phyloP scores from a whole-genome alignment of 106 monocot species.

The Dendrobium huoshanense region DNA sequence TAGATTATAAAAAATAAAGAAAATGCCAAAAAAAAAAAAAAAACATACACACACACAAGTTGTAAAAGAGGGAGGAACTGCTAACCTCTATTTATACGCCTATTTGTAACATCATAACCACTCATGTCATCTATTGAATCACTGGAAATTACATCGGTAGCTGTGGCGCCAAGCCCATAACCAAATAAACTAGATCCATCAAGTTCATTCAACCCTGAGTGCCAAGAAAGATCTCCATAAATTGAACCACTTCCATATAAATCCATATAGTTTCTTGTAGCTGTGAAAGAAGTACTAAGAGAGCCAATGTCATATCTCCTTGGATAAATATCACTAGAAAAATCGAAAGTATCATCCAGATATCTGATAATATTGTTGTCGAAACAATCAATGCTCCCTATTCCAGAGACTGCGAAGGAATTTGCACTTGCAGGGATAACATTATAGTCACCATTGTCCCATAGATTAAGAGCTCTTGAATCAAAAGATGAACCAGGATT shows the following conservation, averaged over 20 bases:
- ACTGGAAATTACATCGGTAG: constrained; percentile 29
- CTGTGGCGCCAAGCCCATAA: constrained; percentile 35
- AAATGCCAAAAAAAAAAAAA: too few species aligned
- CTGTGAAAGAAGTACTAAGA: constrained; percentile 21
- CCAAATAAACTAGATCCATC: constrained; percentile 39
- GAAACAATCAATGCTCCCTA: constrained; percentile 26
- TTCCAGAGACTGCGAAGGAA: constrained; percentile 32
- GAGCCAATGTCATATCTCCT: constrained; percentile 20
- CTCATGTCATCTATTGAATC: constrained; percentile 43
- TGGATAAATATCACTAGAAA: constrained; percentile 25
- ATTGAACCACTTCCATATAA: constrained; percentile 52
- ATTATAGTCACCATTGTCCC: constrained; percentile 44
- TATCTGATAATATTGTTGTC: constrained; percentile 3
- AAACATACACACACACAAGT: too few species aligned
- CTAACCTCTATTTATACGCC: constrained; percentile 68
- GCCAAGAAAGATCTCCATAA: constrained; percentile 74
- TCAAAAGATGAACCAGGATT: constrained; percentile 38
- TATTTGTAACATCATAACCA: constrained; percentile 48
- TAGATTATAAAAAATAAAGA: too few species aligned
- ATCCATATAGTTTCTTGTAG: constrained; percentile 33
- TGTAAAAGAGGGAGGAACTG: not conserved
- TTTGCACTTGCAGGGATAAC: constrained; percentile 26
- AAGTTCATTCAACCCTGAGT: constrained; percentile 44
- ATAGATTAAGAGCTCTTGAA: constrained; percentile 41
- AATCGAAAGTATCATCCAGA: constrained; percentile 26